Evolutionary conservation across 2,329 filamentous ascomycete species (phyloP).

Genomic region (Verticillium klebahnii): DNA sequence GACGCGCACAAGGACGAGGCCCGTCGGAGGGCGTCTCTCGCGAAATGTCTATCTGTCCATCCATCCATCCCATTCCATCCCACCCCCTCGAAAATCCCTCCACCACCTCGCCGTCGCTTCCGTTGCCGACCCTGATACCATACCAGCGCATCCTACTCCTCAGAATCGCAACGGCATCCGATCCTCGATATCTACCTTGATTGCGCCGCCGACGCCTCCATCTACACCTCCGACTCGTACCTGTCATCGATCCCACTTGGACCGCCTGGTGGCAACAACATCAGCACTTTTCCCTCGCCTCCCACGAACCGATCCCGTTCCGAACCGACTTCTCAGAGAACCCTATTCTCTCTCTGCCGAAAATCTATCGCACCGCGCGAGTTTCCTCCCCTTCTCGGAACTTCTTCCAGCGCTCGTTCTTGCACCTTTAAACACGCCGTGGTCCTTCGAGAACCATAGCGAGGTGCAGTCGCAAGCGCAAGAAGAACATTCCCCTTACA

Average conservation of each 20-base stretch:
- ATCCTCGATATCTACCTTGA: no score
- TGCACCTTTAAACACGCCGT: conserved; percentile 90
- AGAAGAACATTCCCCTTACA: conserved; percentile 27
- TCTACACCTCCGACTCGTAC: conserved; percentile 10
- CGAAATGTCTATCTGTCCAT: background rate
- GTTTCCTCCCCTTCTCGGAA: conserved; percentile 9
- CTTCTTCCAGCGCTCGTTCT: conserved; percentile 29
- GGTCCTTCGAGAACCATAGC: conserved; percentile 78
- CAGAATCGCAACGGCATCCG: background rate
- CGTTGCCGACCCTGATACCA: background rate
- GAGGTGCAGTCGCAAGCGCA: conserved; percentile 67
- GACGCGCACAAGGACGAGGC: conserved; percentile 10
- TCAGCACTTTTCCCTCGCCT: background rate
- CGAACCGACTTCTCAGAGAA: background rate
- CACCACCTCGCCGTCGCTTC: background rate
- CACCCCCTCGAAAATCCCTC: background rate
- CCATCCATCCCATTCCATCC: conserved; percentile 1
- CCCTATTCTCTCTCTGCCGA: background rate
- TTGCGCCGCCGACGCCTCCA: background rate
- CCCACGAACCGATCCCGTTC: background rate
- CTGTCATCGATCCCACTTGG: background rate
- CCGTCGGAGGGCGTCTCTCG: background rate
- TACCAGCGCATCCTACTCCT: background rate
- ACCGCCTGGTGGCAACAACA: background rate
- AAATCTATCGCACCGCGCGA: conserved; percentile 1